Conservation (phyloP, 1,139 yeast genomes). For the Meyerozyma sp. region DNA sequence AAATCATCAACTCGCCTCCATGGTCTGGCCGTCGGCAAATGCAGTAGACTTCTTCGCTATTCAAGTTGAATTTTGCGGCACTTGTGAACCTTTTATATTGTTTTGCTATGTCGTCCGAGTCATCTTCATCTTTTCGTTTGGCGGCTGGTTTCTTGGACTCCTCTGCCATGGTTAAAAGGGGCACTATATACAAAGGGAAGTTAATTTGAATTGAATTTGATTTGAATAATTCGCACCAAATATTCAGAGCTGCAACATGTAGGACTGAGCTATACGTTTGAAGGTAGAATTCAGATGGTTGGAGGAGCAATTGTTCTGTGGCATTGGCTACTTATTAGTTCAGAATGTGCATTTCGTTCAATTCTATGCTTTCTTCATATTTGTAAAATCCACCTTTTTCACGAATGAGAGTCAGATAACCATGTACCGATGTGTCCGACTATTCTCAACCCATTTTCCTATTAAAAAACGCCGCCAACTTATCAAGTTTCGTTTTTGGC, state of each 20-base stretch:
- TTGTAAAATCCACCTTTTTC: no score
- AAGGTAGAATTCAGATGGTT: no score
- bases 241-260: no score
- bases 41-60: constrained; percentile 69
- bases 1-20: constrained; percentile 79
- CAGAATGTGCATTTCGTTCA: no score
- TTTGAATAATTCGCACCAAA: neutral
- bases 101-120: constrained; percentile 36
- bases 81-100: constrained; percentile 38
- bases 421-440: no score
- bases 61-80: constrained; percentile 41
- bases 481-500: neutral
- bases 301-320: no score
- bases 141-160: neutral
- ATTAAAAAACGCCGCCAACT: neutral
- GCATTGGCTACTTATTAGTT: no score
- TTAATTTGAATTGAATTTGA: neutral
- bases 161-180: neutral
- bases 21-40: constrained; percentile 74
- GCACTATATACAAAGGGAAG: neutral
- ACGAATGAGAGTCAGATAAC: no score
- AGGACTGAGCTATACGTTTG: no score
- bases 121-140: constrained; percentile 13
- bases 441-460: neutral
- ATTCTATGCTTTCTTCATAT: no score